Evolutionary conservation across 23 red algal genomes (phyloP).

Genomic region (Gracilariopsis chorda): DNA sequence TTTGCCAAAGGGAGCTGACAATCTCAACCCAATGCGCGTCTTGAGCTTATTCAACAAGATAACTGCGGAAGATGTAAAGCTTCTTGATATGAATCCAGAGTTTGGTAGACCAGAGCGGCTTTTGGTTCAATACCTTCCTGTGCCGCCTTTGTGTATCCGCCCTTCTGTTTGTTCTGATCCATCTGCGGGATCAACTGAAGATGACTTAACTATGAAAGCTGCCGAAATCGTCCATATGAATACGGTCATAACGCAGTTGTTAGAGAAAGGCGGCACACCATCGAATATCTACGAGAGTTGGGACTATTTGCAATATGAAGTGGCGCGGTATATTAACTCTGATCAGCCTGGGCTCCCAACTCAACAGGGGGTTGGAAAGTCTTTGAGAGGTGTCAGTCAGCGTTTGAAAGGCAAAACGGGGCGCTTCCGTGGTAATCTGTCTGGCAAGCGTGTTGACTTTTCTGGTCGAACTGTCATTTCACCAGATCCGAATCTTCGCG

Average conservation of each 20-base stretch:
- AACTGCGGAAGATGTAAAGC: conserved; percentile 68
- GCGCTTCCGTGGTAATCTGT: conserved; percentile 93
- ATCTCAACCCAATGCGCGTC: conserved; percentile 80
- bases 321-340: conserved; percentile 85
- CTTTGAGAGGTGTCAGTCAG: conserved; percentile 81
- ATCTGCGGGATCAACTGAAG: conserved; percentile 83
- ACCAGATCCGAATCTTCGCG: conserved; percentile 89
- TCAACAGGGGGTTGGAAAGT: conserved; percentile 55
- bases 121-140: conserved; percentile 78
- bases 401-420: conserved; percentile 94
- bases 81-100: conserved; percentile 87
- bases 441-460: conserved; percentile 98
- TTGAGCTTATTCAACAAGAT: conserved; percentile 79
- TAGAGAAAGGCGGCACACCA: conserved; percentile 63
- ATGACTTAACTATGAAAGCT: conserved; percentile 96
- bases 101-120: conserved; percentile 83
- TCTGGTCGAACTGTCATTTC: conserved; percentile 95
- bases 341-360: conserved; percentile 76
- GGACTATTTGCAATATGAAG: conserved; percentile 80
- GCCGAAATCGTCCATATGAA: conserved; percentile 87
- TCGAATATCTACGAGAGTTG: conserved; percentile 84
- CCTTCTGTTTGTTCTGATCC: conserved; percentile 92
- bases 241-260: conserved; percentile 51
- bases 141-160: conserved; percentile 95
- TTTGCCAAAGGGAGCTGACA: conserved; percentile 72